phyloP scores from a whole-genome alignment of 257 asterid genomes.

The Euphrasia confusa region DNA sequence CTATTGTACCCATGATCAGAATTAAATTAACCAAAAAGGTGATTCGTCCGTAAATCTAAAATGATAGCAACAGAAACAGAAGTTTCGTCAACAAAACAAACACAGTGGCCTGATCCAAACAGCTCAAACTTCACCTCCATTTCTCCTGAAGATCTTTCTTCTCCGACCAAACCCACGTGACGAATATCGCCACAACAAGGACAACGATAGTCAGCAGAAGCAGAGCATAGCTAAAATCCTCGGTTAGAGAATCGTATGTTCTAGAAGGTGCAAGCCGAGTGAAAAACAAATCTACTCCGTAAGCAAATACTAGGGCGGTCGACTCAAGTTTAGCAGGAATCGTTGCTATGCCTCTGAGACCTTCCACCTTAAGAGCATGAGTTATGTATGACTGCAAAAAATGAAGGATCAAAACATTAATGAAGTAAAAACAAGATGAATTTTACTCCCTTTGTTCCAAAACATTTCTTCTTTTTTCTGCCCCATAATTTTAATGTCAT shows the following conservation, averaged over 20 bases:
- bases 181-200: slow-evolving; percentile 69
- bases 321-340: slow-evolving; percentile 92
- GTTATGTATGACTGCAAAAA: slow-evolving; percentile 77
- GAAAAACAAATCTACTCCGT: slow-evolving; percentile 89
- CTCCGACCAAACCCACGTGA: slow-evolving; percentile 92
- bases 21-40: slow-evolving; percentile 24
- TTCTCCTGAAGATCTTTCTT: slow-evolving; percentile 93
- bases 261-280: slow-evolving; percentile 90
- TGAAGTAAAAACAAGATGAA: not conserved
- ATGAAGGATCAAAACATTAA: slow-evolving; percentile 13
- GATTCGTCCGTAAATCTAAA: slow-evolving; percentile 16
- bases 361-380: slow-evolving; percentile 87
- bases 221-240: slow-evolving; percentile 91
- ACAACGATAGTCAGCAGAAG: slow-evolving; percentile 83
- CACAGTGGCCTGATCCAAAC: slow-evolving; percentile 14
- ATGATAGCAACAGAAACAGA: slow-evolving; percentile 17
- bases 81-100: slow-evolving; percentile 13
- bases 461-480: too few relatives aligned
- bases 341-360: slow-evolving; percentile 75
- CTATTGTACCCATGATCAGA: slow-evolving; percentile 23
- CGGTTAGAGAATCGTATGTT: slow-evolving; percentile 92
- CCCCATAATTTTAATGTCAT: too few relatives aligned
- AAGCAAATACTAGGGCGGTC: slow-evolving; percentile 82
- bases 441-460: not conserved
- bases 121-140: slow-evolving; percentile 72